Conservation (phyloP, 352 stramenopile genomes). For the Pythium phragmiticola region DNA sequence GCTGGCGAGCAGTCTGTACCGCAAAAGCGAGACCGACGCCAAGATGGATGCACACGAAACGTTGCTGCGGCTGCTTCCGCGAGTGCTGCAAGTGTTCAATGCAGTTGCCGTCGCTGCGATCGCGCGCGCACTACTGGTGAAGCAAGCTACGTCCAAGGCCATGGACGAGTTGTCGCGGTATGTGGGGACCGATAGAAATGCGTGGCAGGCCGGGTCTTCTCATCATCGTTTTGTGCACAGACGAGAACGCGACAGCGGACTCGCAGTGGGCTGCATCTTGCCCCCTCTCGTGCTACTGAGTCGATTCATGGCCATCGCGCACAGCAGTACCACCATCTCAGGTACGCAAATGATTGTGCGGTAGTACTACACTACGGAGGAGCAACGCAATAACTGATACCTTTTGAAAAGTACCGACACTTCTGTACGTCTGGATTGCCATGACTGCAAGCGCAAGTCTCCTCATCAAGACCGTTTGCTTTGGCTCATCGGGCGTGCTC, state of each 20-base stretch:
- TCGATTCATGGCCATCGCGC: constrained; percentile 43
- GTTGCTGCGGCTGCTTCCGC: constrained; percentile 26
- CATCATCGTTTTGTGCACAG: constrained; percentile 20
- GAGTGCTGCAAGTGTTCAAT: constrained; percentile 38
- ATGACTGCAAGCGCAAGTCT: constrained; percentile 46
- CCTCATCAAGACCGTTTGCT: constrained; percentile 43
- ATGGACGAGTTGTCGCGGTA: constrained; percentile 25
- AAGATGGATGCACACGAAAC: constrained; percentile 5
- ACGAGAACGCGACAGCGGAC: constrained; percentile 51
- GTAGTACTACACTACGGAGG: background rate
- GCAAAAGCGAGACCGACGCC: background rate
- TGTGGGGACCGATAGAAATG: background rate
- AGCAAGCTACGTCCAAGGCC: constrained; percentile 19
- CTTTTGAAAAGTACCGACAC: constrained; percentile 29
- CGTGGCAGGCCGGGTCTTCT: too few relatives aligned
- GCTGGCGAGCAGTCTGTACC: constrained; percentile 22
- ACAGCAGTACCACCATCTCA: constrained; percentile 8
- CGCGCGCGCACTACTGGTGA: constrained; percentile 29
- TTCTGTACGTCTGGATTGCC: constrained; percentile 59
- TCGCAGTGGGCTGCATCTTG: constrained; percentile 59
- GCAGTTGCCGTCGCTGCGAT: constrained; percentile 30
- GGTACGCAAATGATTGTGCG: background rate
- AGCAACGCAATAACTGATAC: background rate
- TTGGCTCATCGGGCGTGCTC: constrained; percentile 35
- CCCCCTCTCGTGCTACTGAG: constrained; percentile 58